Conservation (phyloP, 495 filamentous ascomycete species). For the Xylaria acuta region DNA sequence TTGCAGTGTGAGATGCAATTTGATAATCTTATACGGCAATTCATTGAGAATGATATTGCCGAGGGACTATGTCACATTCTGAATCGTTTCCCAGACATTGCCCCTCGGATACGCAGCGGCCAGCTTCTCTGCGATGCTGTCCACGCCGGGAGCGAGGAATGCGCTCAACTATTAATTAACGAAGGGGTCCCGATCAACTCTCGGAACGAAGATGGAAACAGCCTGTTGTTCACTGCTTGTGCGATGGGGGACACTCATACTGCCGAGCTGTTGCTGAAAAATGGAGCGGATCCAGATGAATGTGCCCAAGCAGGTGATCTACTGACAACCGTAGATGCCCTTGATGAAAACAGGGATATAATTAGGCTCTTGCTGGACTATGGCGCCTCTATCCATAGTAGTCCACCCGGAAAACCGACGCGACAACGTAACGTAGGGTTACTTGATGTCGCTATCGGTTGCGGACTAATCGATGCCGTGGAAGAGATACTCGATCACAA, state of each 20-base stretch:
- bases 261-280: constrained; percentile 10
- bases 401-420: background rate
- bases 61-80: constrained; percentile 6
- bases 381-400: constrained; percentile 29
- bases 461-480: constrained; percentile 12
- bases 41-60: background rate
- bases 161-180: constrained; percentile 19
- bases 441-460: constrained; percentile 28
- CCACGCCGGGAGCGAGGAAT: background rate
- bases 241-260: background rate
- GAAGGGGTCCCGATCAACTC: constrained; percentile 1
- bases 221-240: constrained; percentile 28
- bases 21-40: background rate
- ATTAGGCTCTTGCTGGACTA: constrained; percentile 25
- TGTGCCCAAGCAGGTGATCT: background rate
- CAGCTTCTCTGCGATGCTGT: background rate
- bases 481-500: constrained; percentile 11
- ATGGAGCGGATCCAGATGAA: constrained; percentile 31
- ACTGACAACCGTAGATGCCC: background rate
- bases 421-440: constrained; percentile 5
- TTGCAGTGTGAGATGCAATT: background rate
- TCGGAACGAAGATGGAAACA: constrained; percentile 8
- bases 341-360: background rate
- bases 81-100: background rate
- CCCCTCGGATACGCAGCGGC: background rate